Conservation (phyloP, 1,284 basidiomycete species). For the Sanguinoderma infundibulare region DNA sequence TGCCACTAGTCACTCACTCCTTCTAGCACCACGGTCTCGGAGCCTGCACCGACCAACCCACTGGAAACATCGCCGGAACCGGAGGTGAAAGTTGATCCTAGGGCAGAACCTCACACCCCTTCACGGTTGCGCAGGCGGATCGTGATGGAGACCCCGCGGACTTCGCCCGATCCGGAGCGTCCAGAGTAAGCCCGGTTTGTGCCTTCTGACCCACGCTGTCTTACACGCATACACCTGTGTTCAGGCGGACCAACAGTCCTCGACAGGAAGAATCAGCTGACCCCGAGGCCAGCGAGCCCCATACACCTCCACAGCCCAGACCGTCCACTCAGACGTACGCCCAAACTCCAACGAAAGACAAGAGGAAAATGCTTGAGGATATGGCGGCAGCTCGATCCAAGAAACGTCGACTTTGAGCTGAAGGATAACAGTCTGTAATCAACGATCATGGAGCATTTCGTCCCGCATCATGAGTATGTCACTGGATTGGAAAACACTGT, state of each 20-base stretch:
- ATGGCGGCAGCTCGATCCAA: constrained; percentile 34
- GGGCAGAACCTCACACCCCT: not conserved
- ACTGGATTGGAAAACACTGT: not conserved
- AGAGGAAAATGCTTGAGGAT: constrained; percentile 41
- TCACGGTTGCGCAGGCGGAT: constrained; percentile 11
- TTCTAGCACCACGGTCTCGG: constrained; percentile 9
- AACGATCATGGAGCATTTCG: too few relatives aligned
- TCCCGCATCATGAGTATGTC: not conserved
- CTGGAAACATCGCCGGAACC: constrained; percentile 18
- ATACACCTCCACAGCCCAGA: not conserved
- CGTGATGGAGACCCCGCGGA: not conserved
- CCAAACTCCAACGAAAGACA: constrained; percentile 40
- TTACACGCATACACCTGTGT: not conserved
- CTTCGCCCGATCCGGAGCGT: not conserved
- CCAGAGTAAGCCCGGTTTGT: not conserved
- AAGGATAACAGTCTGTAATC: too few relatives aligned
- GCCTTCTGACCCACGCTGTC: too few relatives aligned
- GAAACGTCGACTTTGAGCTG: constrained; percentile 8
- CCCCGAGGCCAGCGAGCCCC: not conserved
- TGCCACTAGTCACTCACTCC: not conserved
- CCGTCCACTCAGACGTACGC: constrained; percentile 28
- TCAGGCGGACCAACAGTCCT: not conserved
- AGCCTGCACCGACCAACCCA: constrained; percentile 1
- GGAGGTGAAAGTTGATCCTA: not conserved
- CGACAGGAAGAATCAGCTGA: not conserved